These are phyloP conservation scores for Zelonia costaricensis DNA, from an alignment of 208 protist genomes.

Conservation along the genomic window DNA sequence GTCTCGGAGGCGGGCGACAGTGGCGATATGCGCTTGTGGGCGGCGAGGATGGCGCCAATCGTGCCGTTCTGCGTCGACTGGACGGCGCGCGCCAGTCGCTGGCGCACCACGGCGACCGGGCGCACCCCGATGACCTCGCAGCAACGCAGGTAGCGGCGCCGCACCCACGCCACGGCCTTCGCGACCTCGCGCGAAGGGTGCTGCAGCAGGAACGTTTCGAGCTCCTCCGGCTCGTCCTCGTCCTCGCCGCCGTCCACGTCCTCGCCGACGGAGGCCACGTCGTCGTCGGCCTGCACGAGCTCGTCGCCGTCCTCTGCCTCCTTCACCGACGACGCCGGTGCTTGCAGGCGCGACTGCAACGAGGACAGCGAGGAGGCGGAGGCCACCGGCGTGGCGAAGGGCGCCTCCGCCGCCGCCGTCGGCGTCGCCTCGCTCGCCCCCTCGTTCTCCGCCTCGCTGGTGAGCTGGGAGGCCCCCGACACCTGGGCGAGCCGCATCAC, in stretches of 20 bases:
- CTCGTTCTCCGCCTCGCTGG: no score
- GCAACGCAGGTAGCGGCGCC: slow-evolving; percentile 35
- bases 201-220: slow-evolving; percentile 10
- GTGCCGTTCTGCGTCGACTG: neutral
- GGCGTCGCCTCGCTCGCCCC: no score
- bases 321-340: neutral
- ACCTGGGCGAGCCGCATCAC: slow-evolving; percentile 15
- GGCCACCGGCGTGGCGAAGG: no score
- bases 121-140: slow-evolving; percentile 20
- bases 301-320: neutral
- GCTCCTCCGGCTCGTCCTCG: slow-evolving; percentile 25
- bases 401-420: no score
- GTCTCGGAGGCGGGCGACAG: slow-evolving; percentile 3
- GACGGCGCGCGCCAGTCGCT: slow-evolving; percentile 18
- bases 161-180: slow-evolving; percentile 15
- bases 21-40: slow-evolving; percentile 4
- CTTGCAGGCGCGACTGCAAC: neutral
- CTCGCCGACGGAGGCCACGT: no score
- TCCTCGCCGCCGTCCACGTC: neutral
- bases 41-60: slow-evolving; percentile 3
- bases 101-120: slow-evolving; percentile 5
- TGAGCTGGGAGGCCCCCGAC: no score
- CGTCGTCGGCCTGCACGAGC: no score
- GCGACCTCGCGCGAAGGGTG: slow-evolving; percentile 3
- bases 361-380: neutral